Conservation (phyloP, 1,284 basidiomycete genomes). For the Retiboletus flavoniger region DNA sequence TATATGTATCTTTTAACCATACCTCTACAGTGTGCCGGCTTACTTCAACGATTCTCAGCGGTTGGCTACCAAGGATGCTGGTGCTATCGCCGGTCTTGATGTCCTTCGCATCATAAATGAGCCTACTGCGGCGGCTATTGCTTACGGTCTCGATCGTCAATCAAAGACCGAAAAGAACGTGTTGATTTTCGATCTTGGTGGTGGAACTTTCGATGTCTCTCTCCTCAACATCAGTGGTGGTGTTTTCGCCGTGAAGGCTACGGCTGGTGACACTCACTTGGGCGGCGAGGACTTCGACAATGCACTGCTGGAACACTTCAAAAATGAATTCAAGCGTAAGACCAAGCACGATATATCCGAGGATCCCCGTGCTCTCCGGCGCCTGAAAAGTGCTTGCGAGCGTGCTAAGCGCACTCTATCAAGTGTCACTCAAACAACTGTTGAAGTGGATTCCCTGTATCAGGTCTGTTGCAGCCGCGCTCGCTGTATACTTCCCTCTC, state of each 20-base stretch:
- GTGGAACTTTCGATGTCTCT: conserved; percentile 99
- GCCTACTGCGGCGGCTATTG: conserved; percentile 93
- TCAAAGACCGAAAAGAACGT: conserved; percentile 95
- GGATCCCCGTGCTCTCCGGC: conserved; percentile 92
- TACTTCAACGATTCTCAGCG: conserved; percentile 99
- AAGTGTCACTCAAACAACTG: conserved; percentile 95
- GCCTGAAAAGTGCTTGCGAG: conserved; percentile 96
- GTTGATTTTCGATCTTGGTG: conserved; percentile 99
- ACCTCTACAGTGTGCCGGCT: conserved; percentile 70
- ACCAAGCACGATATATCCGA: conserved; percentile 96
- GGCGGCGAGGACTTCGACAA: conserved; percentile 99
- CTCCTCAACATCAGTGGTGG: conserved; percentile 95
- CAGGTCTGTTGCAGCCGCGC: conserved; percentile 53
- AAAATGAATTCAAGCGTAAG: conserved; percentile 98
- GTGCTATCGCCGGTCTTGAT: conserved; percentile 89
- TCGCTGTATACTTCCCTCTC: conserved; percentile 4
- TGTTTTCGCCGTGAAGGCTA: conserved; percentile 97
- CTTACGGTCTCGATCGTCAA: conserved; percentile 89
- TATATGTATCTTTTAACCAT: not conserved
- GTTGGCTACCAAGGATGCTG: conserved; percentile 94
- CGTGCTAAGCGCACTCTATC: conserved; percentile 99
- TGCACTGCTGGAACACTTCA: conserved; percentile 95
- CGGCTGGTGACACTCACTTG: conserved; percentile 97
- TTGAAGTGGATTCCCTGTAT: conserved; percentile 98
- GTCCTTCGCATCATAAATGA: conserved; percentile 98